phyloP scores from a whole-genome alignment of 495 filamentous ascomycete genomes.

The Penicillium steckii region DNA sequence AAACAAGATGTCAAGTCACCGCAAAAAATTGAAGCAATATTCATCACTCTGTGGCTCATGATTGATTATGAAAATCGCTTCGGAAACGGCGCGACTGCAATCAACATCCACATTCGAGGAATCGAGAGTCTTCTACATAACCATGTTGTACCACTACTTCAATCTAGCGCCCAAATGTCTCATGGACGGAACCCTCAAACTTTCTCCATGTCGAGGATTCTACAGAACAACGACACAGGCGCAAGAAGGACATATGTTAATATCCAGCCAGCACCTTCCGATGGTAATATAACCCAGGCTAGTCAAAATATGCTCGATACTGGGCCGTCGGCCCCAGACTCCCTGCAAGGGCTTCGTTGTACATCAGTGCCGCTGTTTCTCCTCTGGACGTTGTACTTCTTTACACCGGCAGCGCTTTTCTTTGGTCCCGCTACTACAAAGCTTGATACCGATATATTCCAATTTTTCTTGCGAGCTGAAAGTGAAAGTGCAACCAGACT shows the following conservation, averaged over 20 bases:
- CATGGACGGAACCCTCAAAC: not conserved
- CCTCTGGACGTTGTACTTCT: slow-evolving; percentile 36
- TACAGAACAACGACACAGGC: not conserved
- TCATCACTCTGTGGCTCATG: slow-evolving; percentile 37
- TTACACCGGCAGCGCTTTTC: slow-evolving; percentile 28
- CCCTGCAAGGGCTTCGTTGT: slow-evolving; percentile 10
- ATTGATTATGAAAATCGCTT: slow-evolving; percentile 39
- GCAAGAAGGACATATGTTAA: not conserved
- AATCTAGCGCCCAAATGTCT: not conserved
- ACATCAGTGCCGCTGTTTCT: slow-evolving; percentile 35
- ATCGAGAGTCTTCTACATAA: slow-evolving; percentile 30
- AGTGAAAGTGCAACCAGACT: slow-evolving; percentile 4
- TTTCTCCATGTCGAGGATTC: not conserved
- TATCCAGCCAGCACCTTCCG: not conserved
- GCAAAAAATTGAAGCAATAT: slow-evolving; percentile 30
- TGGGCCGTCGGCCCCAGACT: not conserved
- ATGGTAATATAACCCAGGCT: not conserved
- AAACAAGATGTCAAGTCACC: slow-evolving; percentile 28
- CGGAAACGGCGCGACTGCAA: slow-evolving; percentile 29
- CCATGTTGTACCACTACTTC: slow-evolving; percentile 31
- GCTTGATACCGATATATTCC: slow-evolving; percentile 27
- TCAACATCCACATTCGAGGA: slow-evolving; percentile 33
- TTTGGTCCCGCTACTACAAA: slow-evolving; percentile 16
- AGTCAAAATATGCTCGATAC: not conserved
- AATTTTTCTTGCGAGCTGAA: slow-evolving; percentile 25